Percentiles rank a stretch among this genome's conserved stretches.
These are phyloP conservation scores for Vitis amurensis DNA, from an alignment of 164 flowering plant genomes.

Conservation along the genomic window DNA sequence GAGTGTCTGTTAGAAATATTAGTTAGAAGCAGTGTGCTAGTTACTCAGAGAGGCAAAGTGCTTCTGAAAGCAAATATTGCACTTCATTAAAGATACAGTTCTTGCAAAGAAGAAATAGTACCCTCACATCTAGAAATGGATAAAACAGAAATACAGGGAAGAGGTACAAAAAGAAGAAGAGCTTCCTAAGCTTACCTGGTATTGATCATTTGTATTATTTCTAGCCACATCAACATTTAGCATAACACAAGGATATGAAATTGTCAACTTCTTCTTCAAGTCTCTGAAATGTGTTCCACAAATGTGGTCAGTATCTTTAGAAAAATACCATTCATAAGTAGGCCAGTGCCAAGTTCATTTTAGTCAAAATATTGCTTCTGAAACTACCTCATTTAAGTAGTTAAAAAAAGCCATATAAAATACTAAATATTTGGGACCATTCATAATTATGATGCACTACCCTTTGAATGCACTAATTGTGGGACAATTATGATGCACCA, in stretches of 20 bases:
- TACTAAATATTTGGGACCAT: neutral
- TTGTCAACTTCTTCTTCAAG: constrained; percentile 83
- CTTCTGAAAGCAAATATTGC: neutral
- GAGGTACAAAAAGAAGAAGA: neutral
- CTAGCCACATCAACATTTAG: constrained; percentile 96
- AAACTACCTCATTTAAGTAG: neutral
- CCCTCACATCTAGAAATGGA: no score
- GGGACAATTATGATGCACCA: no score
- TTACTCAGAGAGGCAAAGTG: neutral
- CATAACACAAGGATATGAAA: constrained; percentile 99
- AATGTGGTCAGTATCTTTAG: constrained; percentile 9
- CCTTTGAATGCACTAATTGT: no score
- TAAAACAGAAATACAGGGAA: no score
- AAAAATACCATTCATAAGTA: neutral
- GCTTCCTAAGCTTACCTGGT: constrained; percentile 63
- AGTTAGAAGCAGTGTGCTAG: constrained; percentile 4
- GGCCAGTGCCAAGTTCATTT: neutral
- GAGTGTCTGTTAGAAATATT: constrained; percentile 57
- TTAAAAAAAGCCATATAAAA: neutral
- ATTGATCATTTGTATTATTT: constrained; percentile 97
- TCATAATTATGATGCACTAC: neutral
- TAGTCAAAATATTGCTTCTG: neutral
- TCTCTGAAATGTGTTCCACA: constrained; percentile 57
- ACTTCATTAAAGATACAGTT: neutral
- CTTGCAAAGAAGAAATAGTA: neutral